Evolutionary conservation across 192 early-diverging fungal species (phyloP), one percentile per base, ranked within the genome.

Genomic region (Rhizoclosmatium globosum): DNA sequence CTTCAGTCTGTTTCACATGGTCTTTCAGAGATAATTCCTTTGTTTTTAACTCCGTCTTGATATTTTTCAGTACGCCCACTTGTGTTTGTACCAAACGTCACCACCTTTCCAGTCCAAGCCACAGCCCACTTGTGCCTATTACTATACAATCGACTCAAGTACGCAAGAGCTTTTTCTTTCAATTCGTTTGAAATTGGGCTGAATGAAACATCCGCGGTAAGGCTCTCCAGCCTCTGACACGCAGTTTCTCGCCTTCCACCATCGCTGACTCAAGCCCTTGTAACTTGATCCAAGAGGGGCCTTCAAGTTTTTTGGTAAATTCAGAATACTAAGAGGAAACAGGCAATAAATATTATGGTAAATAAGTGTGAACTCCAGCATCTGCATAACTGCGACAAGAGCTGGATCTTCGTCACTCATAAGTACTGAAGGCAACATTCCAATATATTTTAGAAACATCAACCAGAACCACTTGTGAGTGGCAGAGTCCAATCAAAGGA

Each of bases 361-460:
- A 23, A 64, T 38, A 21, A 9, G 2, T 9, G 11, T 41, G 2
- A 23, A 21, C 9, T 64, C 3, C 13, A 64, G n/a, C n/a, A n/a
- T n/a, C n/a, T n/a, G n/a, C n/a, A n/a, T n/a, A 11, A 31, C 61
- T n/a, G n/a, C n/a, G 9, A 38, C 61, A 64, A 64, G 1, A 64
- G 61, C 61, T 38, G 61, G 61, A 64, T 64, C 61, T 23, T 64
- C 61, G 39, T 64, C 61, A 1, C 23, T 64, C 61, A 64, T 50
- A 21, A 64, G 39, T 1, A 3, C 61, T 38, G 11, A 9, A 9
- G 61, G 61, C 7, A 21, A 41, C 23, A 31, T 21, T 11, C 61
- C 61, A 2, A 64, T n/a, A 1, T n/a, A 41, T 9, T 38, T 38
- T 2, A n/a, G 9, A 41, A 21, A 64, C 17, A 11, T 13, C 17